Percentiles rank a stretch among this genome's conserved stretches.
phyloP scores from a whole-genome alignment of 345 rosid species.

The Bruguiera gymnorhiza region DNA sequence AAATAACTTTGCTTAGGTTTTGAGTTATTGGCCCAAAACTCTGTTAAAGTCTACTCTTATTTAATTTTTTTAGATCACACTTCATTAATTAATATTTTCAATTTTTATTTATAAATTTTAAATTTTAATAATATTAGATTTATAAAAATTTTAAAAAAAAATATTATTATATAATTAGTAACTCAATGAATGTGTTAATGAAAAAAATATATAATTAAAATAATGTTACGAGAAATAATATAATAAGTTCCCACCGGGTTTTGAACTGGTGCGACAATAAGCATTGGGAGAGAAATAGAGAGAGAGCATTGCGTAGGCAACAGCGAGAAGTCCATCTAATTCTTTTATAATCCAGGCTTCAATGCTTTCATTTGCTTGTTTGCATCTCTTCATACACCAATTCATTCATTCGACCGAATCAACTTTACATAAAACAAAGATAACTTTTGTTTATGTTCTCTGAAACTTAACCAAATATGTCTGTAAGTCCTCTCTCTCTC shows the following conservation, averaged over 20 bases:
- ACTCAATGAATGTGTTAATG: too few species aligned
- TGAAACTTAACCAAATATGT: constrained; percentile 35
- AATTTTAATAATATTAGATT: neutral
- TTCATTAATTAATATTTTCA: neutral
- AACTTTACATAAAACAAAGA: neutral
- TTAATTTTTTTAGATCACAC: too few species aligned
- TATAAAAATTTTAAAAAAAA: neutral
- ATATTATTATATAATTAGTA: too few species aligned
- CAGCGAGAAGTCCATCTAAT: constrained; percentile 14
- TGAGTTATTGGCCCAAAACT: too few species aligned
- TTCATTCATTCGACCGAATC: neutral
- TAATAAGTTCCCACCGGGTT: neutral
- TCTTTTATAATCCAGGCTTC: constrained; percentile 55
- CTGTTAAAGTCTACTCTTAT: too few species aligned
- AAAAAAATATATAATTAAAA: too few species aligned
- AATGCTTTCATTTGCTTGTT: constrained; percentile 34
- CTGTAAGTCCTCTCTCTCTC: constrained; percentile 41
- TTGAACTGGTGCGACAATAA: neutral
- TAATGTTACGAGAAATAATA: neutral
- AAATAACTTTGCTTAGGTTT: too few species aligned
- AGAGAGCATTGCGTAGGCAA: too few species aligned
- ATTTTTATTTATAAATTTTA: neutral
- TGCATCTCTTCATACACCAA: constrained; percentile 46
- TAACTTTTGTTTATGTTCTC: neutral
- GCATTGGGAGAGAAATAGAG: constrained; percentile 16